phyloP scores from a whole-genome alignment of 371 early-diverging fungal species.

The Aphelidium insulamus region DNA sequence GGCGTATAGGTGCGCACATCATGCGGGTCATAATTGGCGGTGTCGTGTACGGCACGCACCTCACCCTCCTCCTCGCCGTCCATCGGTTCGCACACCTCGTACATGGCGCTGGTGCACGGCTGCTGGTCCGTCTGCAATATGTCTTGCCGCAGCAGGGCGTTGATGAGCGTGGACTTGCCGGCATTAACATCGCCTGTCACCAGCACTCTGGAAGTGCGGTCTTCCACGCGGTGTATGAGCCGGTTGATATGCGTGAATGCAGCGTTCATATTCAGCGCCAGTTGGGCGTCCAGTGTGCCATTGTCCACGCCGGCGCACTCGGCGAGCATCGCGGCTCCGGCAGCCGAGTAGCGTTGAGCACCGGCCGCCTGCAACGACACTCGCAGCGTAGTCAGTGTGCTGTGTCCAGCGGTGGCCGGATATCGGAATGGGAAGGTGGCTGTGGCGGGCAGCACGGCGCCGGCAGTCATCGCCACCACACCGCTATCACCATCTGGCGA shows the following conservation, averaged over 20 bases:
- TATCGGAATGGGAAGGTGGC: too few species aligned
- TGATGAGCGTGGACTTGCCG: conserved; percentile 90
- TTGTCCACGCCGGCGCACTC: too few species aligned
- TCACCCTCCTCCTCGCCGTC: conserved; percentile 64
- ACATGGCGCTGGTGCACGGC: conserved; percentile 83
- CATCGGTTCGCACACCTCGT: conserved; percentile 72
- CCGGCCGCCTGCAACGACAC: too few species aligned
- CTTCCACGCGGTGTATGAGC: conserved; percentile 54
- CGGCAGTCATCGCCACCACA: too few species aligned
- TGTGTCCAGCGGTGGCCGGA: too few species aligned
- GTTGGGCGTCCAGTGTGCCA: too few species aligned
- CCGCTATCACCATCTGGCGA: too few species aligned
- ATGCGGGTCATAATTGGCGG: conserved; percentile 31
- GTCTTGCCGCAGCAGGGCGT: conserved; percentile 68
- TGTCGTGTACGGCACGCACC: conserved; percentile 61
- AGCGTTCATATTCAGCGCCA: too few species aligned
- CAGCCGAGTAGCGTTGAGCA: too few species aligned
- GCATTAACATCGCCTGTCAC: conserved; percentile 95
- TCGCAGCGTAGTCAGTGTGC: too few species aligned
- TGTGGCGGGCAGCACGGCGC: too few species aligned
- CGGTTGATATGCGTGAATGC: conserved; percentile 56
- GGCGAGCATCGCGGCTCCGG: too few species aligned
- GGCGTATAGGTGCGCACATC: conserved; percentile 40
- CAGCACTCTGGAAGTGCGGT: conserved; percentile 74
- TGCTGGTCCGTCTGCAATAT: conserved; percentile 87